A percentile compares a stretch with the other conserved stretches of the same genome.
Evolutionary conservation across 1,284 basidiomycete genomes (phyloP).

Genomic region (Earliella scabrosa): DNA sequence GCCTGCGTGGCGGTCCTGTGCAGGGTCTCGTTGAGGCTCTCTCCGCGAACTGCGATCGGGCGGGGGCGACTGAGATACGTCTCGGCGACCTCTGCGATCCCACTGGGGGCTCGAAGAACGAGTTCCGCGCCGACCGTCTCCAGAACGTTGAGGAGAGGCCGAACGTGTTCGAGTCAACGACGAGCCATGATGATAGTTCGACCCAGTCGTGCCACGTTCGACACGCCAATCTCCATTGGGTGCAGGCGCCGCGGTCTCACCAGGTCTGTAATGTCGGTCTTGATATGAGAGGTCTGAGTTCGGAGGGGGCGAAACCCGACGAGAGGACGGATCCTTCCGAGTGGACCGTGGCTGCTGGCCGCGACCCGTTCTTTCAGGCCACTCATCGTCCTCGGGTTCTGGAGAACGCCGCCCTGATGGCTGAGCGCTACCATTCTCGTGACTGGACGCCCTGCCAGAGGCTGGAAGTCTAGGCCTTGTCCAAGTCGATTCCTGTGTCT

Average conservation of each 20-base stretch:
- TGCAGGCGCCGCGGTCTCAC: conserved; percentile 25
- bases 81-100: conserved; percentile 26
- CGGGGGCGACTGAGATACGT: conserved; percentile 21
- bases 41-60: conserved; percentile 22
- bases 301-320: conserved; percentile 31
- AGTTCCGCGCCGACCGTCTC: conserved; percentile 17
- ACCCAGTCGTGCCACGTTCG: conserved; percentile 12
- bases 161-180: conserved; percentile 18
- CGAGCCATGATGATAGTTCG: conserved; percentile 10
- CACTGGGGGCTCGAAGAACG: conserved; percentile 31
- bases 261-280: conserved; percentile 70
- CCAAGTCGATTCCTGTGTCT: conserved; percentile 66
- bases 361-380: conserved; percentile 17
- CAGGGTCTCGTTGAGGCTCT: conserved; percentile 15
- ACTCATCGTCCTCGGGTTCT: conserved; percentile 11
- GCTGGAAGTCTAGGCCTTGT: conserved; percentile 42
- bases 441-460: conserved; percentile 28
- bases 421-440: conserved; percentile 24
- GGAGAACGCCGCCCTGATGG: conserved; percentile 19
- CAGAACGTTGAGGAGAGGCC: conserved; percentile 14
- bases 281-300: conserved; percentile 47
- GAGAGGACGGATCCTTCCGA: conserved; percentile 18
- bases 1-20: conserved; percentile 17
- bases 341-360: conserved; percentile 11
- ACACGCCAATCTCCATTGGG: conserved; percentile 20